phyloP scores from a whole-genome alignment of 805 yeast species.

The Wickerhamomyces ciferrii region DNA sequence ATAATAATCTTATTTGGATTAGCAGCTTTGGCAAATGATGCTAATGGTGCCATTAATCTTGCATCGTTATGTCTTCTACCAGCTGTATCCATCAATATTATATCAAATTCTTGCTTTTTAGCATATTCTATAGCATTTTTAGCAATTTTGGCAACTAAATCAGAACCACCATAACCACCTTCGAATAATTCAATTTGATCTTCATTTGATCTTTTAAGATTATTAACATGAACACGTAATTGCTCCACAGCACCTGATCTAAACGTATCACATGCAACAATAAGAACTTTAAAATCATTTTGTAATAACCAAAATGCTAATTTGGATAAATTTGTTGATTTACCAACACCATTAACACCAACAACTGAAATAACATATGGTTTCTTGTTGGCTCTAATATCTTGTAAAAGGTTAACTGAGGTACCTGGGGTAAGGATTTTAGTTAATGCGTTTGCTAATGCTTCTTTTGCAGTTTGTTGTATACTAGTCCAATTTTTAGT shows the following conservation, averaged over 20 bases:
- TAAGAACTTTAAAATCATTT: slow-evolving; percentile 77
- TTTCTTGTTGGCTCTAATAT: slow-evolving; percentile 38
- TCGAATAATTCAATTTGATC: slow-evolving; percentile 66
- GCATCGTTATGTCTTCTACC: slow-evolving; percentile 96
- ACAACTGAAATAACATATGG: slow-evolving; percentile 97
- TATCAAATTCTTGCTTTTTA: slow-evolving; percentile 61
- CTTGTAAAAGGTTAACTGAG: slow-evolving; percentile 80
- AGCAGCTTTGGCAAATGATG: slow-evolving; percentile 92
- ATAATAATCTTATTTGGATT: slow-evolving; percentile 93
- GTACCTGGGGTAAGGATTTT: slow-evolving; percentile 88
- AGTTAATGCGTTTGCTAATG: slow-evolving; percentile 54
- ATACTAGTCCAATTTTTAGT: slow-evolving; percentile 72
- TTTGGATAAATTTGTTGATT: slow-evolving; percentile 91
- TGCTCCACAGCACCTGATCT: slow-evolving; percentile 99
- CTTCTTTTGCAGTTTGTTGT: slow-evolving; percentile 65
- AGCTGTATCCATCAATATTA: slow-evolving; percentile 93
- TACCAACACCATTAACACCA: slow-evolving; percentile 98
- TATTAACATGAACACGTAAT: slow-evolving; percentile 86
- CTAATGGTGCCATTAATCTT: slow-evolving; percentile 90
- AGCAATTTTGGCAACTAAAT: slow-evolving; percentile 87
- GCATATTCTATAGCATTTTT: slow-evolving; percentile 86
- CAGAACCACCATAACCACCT: slow-evolving; percentile 97
- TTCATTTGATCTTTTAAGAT: slow-evolving; percentile 64
- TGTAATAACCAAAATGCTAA: slow-evolving; percentile 94
- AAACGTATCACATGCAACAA: slow-evolving; percentile 97